Evolutionary conservation across 108 stramenopile genomes (phyloP).

Genomic region (Skeletonema grethae): DNA sequence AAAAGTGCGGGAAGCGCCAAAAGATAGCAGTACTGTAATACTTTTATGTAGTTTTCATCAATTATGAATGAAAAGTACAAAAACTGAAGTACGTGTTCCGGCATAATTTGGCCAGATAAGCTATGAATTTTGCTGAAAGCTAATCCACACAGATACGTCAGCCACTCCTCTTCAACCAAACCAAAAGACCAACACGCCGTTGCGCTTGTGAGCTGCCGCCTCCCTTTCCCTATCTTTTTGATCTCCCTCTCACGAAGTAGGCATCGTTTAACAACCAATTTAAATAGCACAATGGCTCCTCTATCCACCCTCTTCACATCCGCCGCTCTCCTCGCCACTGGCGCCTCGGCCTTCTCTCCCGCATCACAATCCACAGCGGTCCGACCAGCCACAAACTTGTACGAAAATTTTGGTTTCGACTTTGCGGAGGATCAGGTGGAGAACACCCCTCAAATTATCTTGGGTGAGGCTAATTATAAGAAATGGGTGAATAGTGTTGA

Average conservation of each 20-base stretch:
- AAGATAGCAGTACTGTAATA: too few species aligned
- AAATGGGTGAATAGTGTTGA: constrained; percentile 74
- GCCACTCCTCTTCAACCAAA: background rate
- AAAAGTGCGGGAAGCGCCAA: too few species aligned
- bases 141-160: background rate
- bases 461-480: constrained; percentile 89
- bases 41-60: too few species aligned
- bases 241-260: background rate
- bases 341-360: constrained; percentile 36
- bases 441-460: constrained; percentile 73
- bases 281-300: constrained; percentile 36
- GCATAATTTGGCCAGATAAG: background rate
- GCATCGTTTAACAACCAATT: constrained; percentile 1
- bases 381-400: constrained; percentile 26
- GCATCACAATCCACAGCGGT: constrained; percentile 1
- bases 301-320: constrained; percentile 40
- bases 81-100: too few species aligned
- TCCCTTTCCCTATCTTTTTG: constrained; percentile 4
- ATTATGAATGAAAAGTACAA: too few species aligned
- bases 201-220: background rate
- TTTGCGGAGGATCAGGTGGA: constrained; percentile 81
- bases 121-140: background rate
- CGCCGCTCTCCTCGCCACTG: constrained; percentile 35
- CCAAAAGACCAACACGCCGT: background rate
- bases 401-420: constrained; percentile 80